These are phyloP conservation scores for Kurtzmaniella quercitrusa DNA, from an alignment of 1,139 yeast genomes.

Conservation along the genomic window DNA sequence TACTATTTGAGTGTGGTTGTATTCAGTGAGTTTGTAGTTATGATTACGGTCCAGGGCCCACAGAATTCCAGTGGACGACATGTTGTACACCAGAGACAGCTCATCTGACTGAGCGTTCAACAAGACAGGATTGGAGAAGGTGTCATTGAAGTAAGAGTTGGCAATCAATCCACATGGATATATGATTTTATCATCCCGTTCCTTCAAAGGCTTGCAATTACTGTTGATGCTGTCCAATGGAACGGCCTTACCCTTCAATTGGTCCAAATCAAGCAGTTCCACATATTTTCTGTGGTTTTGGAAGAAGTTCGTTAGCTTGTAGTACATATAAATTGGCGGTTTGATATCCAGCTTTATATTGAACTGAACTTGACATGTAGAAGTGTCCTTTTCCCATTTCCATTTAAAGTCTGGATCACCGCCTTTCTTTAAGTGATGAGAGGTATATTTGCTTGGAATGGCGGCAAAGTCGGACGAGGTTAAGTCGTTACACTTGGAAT, in stretches of 20 bases:
- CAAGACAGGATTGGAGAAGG: conserved; percentile 51
- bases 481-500: conserved; percentile 48
- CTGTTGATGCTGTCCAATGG: conserved; percentile 37
- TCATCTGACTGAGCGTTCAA: conserved; percentile 39
- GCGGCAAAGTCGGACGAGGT: conserved; percentile 33
- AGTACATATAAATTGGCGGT: conserved; percentile 62
- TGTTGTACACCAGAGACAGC: conserved; percentile 45
- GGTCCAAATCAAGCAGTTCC: conserved; percentile 61
- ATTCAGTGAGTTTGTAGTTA: conserved; percentile 75
- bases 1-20: conserved; percentile 65
- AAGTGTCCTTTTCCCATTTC: conserved; percentile 39
- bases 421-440: conserved; percentile 46
- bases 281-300: conserved; percentile 80
- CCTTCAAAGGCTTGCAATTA: conserved; percentile 59
- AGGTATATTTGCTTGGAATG: conserved; percentile 50
- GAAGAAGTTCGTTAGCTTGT: conserved; percentile 66
- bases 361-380: conserved; percentile 54
- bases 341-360: conserved; percentile 54
- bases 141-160: conserved; percentile 87
- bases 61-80: conserved; percentile 73
- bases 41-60: conserved; percentile 75
- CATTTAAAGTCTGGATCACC: conserved; percentile 49
- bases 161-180: conserved; percentile 98
- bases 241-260: conserved; percentile 61
- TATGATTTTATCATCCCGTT: conserved; percentile 24